A percentile compares a stretch with the other conserved stretches of the same genome.
Conservation (phyloP, 495 filamentous ascomycete genomes). For the Xylaria palmicola region DNA sequence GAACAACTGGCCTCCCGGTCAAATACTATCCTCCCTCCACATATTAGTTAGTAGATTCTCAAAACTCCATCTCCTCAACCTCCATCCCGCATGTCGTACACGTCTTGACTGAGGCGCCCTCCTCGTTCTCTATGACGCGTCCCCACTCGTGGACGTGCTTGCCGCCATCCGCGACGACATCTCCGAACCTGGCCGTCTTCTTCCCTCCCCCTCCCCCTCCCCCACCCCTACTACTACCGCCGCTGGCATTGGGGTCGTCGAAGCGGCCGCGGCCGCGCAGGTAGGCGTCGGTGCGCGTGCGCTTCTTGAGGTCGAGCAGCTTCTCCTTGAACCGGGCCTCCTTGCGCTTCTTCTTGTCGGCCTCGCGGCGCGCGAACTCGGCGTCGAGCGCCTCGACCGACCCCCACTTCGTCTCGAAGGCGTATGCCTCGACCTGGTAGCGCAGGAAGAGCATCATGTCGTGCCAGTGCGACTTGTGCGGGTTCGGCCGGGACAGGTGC, state of each 20-base stretch:
- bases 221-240: slow-evolving; percentile 16
- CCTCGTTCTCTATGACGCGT: slow-evolving; percentile 69
- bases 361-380: slow-evolving; percentile 80
- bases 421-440: slow-evolving; percentile 92
- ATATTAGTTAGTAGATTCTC: too few species aligned
- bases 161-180: slow-evolving; percentile 61
- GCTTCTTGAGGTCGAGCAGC: slow-evolving; percentile 85
- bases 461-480: slow-evolving; percentile 93
- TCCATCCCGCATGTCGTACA: slow-evolving; percentile 94
- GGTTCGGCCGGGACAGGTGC: slow-evolving; percentile 85
- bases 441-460: slow-evolving; percentile 97
- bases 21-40: not conserved
- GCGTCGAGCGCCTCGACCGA: slow-evolving; percentile 79
- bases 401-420: slow-evolving; percentile 81
- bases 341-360: slow-evolving; percentile 81
- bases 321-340: slow-evolving; percentile 90
- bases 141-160: slow-evolving; percentile 97
- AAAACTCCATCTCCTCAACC: slow-evolving; percentile 93
- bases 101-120: slow-evolving; percentile 78
- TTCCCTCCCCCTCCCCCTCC: slow-evolving; percentile 41
- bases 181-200: slow-evolving; percentile 66
- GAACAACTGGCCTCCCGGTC: not conserved
- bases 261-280: slow-evolving; percentile 56
- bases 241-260: slow-evolving; percentile 3
- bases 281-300: slow-evolving; percentile 88